Evolutionary conservation across 768 basidiomycete genomes (phyloP).

Genomic region (Naematelia encephala): DNA sequence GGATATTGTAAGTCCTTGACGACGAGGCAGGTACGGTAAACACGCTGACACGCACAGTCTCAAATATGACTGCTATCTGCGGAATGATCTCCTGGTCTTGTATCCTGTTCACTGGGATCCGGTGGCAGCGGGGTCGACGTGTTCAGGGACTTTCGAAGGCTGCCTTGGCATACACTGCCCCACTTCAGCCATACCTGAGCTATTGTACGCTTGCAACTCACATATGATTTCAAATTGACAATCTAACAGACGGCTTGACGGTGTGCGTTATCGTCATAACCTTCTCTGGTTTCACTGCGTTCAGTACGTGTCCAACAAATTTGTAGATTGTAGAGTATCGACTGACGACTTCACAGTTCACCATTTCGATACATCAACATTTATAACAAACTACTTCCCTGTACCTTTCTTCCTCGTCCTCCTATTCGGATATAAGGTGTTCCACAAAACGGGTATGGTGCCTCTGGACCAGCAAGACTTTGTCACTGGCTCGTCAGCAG

Average conservation of each 20-base stretch:
- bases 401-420: conserved; percentile 7
- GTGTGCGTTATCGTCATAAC: conserved; percentile 5
- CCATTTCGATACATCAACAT: conserved; percentile 2
- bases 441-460: background rate
- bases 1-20: conserved; percentile 1
- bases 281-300: conserved; percentile 3
- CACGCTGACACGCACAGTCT: conserved; percentile 2
- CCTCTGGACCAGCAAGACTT: background rate
- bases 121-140: background rate
- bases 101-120: conserved; percentile 2
- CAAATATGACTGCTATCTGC: conserved; percentile 8
- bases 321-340: background rate
- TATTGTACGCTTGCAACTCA: background rate
- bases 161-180: conserved; percentile 1
- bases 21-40: background rate
- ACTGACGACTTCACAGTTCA: background rate
- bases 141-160: background rate
- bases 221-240: background rate
- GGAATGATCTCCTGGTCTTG: conserved; percentile 4
- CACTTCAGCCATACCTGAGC: conserved; percentile 1
- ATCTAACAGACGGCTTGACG: background rate
- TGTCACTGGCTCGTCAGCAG: conserved; percentile 2
- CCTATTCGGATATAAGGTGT: conserved; percentile 6
- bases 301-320: background rate
- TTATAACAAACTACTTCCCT: conserved; percentile 9